A percentile compares a stretch with the other conserved stretches of the same genome.
phyloP scores from a whole-genome alignment of 2,329 filamentous ascomycete genomes.

The Colletotrichum sp. region DNA sequence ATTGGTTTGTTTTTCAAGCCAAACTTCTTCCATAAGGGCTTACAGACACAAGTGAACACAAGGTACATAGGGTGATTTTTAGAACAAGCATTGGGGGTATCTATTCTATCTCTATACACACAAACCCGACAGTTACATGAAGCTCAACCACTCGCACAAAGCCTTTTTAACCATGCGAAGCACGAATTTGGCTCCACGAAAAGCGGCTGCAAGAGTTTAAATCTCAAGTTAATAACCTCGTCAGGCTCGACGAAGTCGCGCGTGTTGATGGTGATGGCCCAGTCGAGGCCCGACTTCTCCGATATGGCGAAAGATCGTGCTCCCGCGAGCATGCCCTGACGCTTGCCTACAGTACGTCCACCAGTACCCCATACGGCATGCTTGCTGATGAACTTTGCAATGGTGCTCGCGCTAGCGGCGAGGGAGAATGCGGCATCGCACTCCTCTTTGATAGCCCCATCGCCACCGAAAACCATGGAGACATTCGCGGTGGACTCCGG shows the following conservation, averaged over 20 bases:
- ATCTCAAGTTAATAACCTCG: not conserved
- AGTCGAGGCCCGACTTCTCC: not conserved
- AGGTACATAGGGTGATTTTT: accelerated
- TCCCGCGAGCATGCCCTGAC: not conserved
- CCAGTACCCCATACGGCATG: conserved; percentile 10
- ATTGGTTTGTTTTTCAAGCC: not conserved
- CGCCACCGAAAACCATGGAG: not conserved
- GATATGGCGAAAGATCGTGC: not conserved
- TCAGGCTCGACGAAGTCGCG: not conserved
- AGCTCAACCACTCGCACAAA: not conserved
- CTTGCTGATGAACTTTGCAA: conserved; percentile 16
- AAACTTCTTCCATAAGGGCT: accelerated
- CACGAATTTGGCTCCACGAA: not conserved
- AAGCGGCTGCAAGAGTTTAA: not conserved
- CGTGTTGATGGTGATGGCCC: conserved; percentile 6
- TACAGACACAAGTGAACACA: not conserved
- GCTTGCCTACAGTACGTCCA: not conserved
- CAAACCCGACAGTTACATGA: accelerated
- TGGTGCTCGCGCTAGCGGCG: conserved; percentile 9
- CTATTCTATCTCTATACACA: not conserved
- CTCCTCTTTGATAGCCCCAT: conserved; percentile 23
- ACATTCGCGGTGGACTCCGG: not conserved
- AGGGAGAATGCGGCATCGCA: conserved; percentile 3
- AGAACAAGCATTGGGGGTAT: not conserved
- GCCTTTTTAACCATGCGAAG: not conserved